These are phyloP conservation scores for Taiozyma sp. DNA, from an alignment of 1,139 yeast species.

Conservation along the genomic window DNA sequence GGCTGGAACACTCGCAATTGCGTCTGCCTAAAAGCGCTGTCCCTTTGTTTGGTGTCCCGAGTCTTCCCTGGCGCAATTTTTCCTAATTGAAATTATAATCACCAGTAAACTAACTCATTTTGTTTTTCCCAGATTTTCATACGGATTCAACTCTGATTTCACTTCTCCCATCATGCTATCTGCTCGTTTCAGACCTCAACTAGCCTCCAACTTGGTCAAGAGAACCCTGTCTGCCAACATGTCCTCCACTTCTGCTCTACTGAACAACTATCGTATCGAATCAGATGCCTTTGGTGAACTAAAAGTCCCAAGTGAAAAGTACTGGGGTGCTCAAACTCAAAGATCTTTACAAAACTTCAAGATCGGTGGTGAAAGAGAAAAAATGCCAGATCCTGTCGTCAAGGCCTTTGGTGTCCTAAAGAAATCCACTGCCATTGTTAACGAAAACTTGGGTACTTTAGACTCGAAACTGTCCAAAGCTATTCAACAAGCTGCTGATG, in stretches of 20 bases:
- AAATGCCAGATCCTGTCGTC: slow-evolving; percentile 87
- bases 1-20: too few species aligned
- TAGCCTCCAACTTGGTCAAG: slow-evolving; percentile 2
- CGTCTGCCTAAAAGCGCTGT: too few species aligned
- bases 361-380: slow-evolving; percentile 89
- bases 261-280: slow-evolving; percentile 55
- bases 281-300: slow-evolving; percentile 96
- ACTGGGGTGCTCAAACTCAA: slow-evolving; percentile 99
- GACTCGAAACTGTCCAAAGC: slow-evolving; percentile 82
- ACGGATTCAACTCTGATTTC: too few species aligned
- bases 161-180: slow-evolving; percentile 1
- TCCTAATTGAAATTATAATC: too few species aligned
- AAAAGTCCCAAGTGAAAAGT: slow-evolving; percentile 76
- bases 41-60: not conserved
- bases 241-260: slow-evolving; percentile 4
- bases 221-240: slow-evolving; percentile 1
- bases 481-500: slow-evolving; percentile 91
- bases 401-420: slow-evolving; percentile 90
- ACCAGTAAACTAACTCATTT: not conserved
- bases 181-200: slow-evolving; percentile 3
- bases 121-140: not conserved
- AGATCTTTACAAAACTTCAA: slow-evolving; percentile 89
- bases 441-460: slow-evolving; percentile 71
- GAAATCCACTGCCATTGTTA: slow-evolving; percentile 92
- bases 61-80: not conserved